These are phyloP conservation scores for Amylocarpus encephaloides DNA, from an alignment of 2,329 filamentous ascomycete species.

Conservation along the genomic window DNA sequence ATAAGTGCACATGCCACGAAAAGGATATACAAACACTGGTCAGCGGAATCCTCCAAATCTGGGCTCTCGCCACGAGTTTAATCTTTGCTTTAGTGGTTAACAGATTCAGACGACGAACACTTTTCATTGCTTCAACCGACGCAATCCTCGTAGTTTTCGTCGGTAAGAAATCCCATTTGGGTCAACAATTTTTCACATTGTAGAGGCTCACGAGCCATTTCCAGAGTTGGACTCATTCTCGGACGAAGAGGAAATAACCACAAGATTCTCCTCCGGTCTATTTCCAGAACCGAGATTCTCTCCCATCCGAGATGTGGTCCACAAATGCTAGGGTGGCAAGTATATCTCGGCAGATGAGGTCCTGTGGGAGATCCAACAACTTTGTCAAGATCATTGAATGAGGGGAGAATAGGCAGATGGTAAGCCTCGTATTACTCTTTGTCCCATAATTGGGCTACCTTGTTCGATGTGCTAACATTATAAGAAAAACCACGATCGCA, in stretches of 20 bases:
- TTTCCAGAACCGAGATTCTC: background rate
- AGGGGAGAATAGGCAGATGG: no score
- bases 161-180: no score
- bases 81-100: constrained; percentile 20
- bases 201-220: background rate
- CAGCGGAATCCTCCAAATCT: constrained; percentile 21
- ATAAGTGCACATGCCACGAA: constrained; percentile 38
- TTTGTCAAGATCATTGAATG: no score
- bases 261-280: background rate
- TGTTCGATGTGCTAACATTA: no score
- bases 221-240: background rate
- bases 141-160: constrained; percentile 18
- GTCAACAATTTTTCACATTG: no score
- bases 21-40: constrained; percentile 34
- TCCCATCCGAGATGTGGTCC: background rate
- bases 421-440: no score
- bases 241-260: background rate
- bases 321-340: no score
- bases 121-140: constrained; percentile 18
- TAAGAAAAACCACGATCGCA: no score
- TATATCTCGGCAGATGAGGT: no score
- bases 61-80: constrained; percentile 17
- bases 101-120: constrained; percentile 16
- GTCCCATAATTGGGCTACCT: no score
- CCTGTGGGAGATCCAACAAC: no score